phyloP scores from a whole-genome alignment of 805 yeast species.

The Maudiozyma barnettii region DNA sequence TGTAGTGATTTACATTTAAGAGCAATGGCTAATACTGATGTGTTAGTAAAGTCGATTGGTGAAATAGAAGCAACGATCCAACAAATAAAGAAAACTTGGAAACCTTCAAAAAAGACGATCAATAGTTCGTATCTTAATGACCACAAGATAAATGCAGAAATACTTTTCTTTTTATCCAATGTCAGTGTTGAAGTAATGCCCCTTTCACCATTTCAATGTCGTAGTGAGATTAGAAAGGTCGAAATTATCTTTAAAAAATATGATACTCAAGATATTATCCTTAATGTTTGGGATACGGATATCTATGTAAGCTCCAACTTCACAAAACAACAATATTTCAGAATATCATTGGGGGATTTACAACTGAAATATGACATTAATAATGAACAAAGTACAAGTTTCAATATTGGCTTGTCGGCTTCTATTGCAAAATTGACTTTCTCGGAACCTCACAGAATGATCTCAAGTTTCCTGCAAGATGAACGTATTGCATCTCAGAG shows the following conservation, averaged over 20 bases:
- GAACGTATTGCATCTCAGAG: constrained; percentile 18
- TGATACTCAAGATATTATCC: constrained; percentile 9
- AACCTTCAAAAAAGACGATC: neutral
- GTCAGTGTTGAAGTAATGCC: constrained; percentile 20
- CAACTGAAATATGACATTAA: constrained; percentile 7
- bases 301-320: constrained; percentile 18
- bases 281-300: constrained; percentile 20
- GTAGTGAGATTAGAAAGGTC: constrained; percentile 18
- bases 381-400: neutral
- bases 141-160: constrained; percentile 3
- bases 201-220: constrained; percentile 16
- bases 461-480: constrained; percentile 20
- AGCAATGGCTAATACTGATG: constrained; percentile 15
- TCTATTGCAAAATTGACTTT: constrained; percentile 21
- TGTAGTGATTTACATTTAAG: constrained; percentile 17
- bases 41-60: constrained; percentile 8
- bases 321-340: constrained; percentile 21
- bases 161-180: constrained; percentile 12
- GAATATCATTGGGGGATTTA: constrained; percentile 19
- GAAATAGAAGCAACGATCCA: constrained; percentile 9
- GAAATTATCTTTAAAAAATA: constrained; percentile 12
- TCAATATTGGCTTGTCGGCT: constrained; percentile 9
- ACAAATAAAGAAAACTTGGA: constrained; percentile 1
- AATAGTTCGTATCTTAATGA: neutral
- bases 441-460: constrained; percentile 22